Conservation (phyloP, 1,139 yeast species). For the Hansenula sp. region DNA sequence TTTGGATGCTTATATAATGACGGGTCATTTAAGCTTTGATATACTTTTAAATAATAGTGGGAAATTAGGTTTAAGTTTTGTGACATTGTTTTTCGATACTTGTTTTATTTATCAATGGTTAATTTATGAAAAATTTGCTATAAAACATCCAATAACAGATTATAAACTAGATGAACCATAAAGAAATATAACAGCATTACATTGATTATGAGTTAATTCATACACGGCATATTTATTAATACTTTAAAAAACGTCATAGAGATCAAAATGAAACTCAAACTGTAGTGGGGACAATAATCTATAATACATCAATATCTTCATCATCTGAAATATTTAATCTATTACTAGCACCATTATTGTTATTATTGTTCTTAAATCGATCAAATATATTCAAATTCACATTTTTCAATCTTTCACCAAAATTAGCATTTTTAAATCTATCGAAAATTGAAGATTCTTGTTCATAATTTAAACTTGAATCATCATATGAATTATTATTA, state of each 20-base stretch:
- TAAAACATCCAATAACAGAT: background rate
- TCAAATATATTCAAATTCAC: background rate
- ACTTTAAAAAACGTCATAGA: no score
- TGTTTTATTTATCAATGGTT: conserved; percentile 27
- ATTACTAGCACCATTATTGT: background rate
- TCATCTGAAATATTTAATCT: background rate
- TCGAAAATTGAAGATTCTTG: background rate
- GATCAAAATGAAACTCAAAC: no score
- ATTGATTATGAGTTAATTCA: no score
- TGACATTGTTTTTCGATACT: conserved; percentile 31
- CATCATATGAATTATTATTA: background rate
- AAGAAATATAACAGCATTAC: no score
- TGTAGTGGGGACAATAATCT: no score
- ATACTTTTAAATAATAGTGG: conserved; percentile 26
- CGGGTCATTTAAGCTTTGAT: conserved; percentile 14
- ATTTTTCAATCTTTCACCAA: background rate
- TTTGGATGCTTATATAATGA: conserved; percentile 21
- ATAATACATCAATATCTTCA: background rate
- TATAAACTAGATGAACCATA: background rate
- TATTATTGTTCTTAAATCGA: background rate
- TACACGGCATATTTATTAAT: no score
- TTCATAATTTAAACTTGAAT: background rate
- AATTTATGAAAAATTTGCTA: conserved; percentile 1
- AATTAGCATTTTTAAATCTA: background rate
- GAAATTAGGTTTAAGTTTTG: conserved; percentile 32